phyloP scores from a whole-genome alignment of 148 eudicot genomes.

The Cornus florida region DNA sequence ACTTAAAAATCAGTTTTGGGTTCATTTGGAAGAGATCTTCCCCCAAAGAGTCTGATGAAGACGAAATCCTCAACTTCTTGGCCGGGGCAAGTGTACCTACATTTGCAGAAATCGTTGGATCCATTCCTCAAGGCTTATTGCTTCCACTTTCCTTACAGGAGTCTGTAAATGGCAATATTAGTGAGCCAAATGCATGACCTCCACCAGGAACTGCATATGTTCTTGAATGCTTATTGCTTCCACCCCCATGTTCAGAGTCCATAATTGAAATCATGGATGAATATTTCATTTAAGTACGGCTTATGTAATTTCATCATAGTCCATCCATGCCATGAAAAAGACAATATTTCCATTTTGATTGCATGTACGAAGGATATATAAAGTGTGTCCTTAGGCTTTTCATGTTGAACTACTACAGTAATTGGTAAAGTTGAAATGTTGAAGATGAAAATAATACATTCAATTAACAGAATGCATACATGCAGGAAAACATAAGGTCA shows the following conservation, averaged over 20 bases:
- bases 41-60: conserved; percentile 22
- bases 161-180: background rate
- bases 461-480: no score
- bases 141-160: conserved; percentile 4
- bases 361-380: background rate
- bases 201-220: background rate
- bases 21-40: conserved; percentile 28
- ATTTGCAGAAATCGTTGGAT: background rate
- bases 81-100: background rate
- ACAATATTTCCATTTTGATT: background rate
- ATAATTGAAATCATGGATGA: conserved; percentile 16
- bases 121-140: background rate
- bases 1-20: background rate
- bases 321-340: background rate
- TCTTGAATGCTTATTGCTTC: background rate
- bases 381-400: no score
- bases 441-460: background rate
- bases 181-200: conserved; percentile 15
- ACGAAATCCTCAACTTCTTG: background rate
- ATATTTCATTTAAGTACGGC: background rate
- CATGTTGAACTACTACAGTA: background rate
- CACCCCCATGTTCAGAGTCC: conserved; percentile 10
- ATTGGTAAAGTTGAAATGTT: background rate
- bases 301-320: background rate
- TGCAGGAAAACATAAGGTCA: background rate